These are phyloP conservation scores for Mortierella sp. DNA, from an alignment of 371 early-diverging fungal species.

Conservation along the genomic window DNA sequence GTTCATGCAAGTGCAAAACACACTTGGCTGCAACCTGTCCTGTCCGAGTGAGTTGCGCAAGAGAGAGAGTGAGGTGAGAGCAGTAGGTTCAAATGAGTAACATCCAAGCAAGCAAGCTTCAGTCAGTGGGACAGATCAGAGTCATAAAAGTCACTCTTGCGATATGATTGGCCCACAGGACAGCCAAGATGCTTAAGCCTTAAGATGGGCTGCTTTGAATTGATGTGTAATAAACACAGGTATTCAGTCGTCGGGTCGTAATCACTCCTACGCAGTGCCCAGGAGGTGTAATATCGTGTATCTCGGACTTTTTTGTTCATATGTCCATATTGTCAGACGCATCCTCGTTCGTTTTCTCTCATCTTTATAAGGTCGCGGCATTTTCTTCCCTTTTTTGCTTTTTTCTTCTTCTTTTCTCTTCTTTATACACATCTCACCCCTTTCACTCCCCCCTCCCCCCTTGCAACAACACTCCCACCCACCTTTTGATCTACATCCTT, in stretches of 20 bases:
- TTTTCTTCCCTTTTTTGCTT: constrained; percentile 10
- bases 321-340: constrained; percentile 22
- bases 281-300: too few species aligned
- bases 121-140: background rate
- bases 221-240: background rate
- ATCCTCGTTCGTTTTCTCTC: background rate
- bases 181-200: background rate
- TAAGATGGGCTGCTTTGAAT: background rate
- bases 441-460: background rate
- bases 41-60: background rate
- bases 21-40: background rate
- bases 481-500: constrained; percentile 31
- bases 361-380: constrained; percentile 1
- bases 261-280: background rate
- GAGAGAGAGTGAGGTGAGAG: background rate
- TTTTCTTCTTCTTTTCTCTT: constrained; percentile 4
- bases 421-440: constrained; percentile 15
- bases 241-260: background rate
- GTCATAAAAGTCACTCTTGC: constrained; percentile 10
- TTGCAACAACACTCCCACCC: background rate
- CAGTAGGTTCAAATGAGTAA: background rate
- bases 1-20: background rate
- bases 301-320: background rate
- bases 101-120: background rate
- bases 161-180: background rate